Conservation (phyloP, 2,329 filamentous ascomycete genomes). For the Calonectria montana region DNA sequence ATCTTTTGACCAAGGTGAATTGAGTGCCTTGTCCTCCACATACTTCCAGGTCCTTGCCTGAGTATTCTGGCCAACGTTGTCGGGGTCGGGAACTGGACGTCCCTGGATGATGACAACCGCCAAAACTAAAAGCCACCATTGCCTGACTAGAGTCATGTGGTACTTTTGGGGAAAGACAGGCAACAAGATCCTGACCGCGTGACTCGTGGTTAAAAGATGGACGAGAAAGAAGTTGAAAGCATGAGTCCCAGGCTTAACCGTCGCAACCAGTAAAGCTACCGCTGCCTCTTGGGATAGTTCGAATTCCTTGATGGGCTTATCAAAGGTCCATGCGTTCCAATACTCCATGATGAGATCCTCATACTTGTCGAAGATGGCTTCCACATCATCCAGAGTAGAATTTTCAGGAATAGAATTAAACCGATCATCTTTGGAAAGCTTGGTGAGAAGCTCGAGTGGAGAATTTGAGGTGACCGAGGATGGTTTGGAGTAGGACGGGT, state of each 20-base stretch:
- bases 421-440: constrained; percentile 74
- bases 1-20: constrained; percentile 75
- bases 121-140: constrained; percentile 91
- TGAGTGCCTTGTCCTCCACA: constrained; percentile 77
- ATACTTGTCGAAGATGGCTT: constrained; percentile 74
- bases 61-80: constrained; percentile 70
- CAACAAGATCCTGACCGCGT: constrained; percentile 88
- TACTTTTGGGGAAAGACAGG: constrained; percentile 79
- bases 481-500: constrained; percentile 75
- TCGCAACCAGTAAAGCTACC: constrained; percentile 71
- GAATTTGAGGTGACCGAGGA: constrained; percentile 70
- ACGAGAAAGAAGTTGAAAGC: constrained; percentile 86
- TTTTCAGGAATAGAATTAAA: constrained; percentile 75
- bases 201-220: constrained; percentile 85
- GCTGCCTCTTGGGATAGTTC: constrained; percentile 74
- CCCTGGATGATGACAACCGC: constrained; percentile 81
- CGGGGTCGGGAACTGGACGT: constrained; percentile 77
- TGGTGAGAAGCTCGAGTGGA: constrained; percentile 76
- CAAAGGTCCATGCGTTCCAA: constrained; percentile 88
- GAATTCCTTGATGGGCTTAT: constrained; percentile 79
- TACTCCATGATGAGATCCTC: constrained; percentile 82
- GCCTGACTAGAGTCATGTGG: constrained; percentile 79
- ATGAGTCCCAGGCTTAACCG: constrained; percentile 66
- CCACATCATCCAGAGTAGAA: constrained; percentile 71
- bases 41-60: constrained; percentile 80